Conservation (phyloP, 371 early-diverging fungal species). For the Chytridiales sp. region DNA sequence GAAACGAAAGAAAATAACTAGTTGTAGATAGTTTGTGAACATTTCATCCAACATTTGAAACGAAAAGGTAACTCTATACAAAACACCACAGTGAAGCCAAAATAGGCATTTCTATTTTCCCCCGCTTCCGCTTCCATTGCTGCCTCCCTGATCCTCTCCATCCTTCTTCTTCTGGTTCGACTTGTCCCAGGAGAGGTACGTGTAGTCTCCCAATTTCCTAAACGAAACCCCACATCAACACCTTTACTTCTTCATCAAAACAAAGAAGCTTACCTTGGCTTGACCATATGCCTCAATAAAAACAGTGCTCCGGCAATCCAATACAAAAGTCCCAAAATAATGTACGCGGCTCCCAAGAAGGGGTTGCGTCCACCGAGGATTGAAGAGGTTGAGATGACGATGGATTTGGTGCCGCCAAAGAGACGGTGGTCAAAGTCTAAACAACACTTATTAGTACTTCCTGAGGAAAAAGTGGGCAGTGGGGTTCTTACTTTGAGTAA, state of each 20-base stretch:
- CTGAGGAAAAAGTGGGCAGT: constrained; percentile 5
- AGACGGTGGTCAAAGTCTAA: constrained; percentile 72
- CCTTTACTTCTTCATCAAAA: too few species aligned
- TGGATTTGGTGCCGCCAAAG: constrained; percentile 85
- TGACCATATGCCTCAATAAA: constrained; percentile 76
- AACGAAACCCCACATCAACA: too few species aligned
- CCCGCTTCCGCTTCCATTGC: too few species aligned
- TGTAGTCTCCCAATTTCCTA: constrained; percentile 89
- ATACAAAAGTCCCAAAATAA: constrained; percentile 80
- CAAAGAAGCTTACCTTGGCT: too few species aligned
- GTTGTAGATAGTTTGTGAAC: too few species aligned
- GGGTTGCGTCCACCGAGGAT: constrained; percentile 92
- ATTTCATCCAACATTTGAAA: too few species aligned
- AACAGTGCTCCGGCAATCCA: constrained; percentile 81
- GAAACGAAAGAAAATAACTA: too few species aligned
- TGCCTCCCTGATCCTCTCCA: too few species aligned
- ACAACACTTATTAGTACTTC: constrained; percentile 10
- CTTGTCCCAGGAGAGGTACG: constrained; percentile 91
- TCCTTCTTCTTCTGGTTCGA: too few species aligned
- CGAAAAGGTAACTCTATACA: too few species aligned
- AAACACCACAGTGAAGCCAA: too few species aligned
- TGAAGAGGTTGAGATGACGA: constrained; percentile 86
- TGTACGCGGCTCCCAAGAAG: constrained; percentile 88
- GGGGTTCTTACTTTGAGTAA: neutral
- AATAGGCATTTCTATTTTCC: too few species aligned